Percentiles rank a stretch among this genome's conserved stretches.
Conservation (phyloP, 257 asterid species). For the Lantana camara region DNA sequence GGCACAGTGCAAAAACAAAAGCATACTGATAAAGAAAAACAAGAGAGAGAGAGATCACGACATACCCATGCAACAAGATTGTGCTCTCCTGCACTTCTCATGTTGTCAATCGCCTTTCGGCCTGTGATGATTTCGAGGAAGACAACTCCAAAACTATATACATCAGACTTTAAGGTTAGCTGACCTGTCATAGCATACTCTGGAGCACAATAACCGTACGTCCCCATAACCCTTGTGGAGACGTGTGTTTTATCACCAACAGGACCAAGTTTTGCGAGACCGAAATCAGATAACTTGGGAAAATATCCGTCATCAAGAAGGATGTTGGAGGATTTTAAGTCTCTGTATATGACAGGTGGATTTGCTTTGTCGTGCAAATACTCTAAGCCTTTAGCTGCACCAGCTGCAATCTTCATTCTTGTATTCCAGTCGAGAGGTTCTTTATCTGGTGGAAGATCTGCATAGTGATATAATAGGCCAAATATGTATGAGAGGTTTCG, state of each 20-base stretch:
- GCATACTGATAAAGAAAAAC: background rate
- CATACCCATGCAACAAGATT: conserved; percentile 93
- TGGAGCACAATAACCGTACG: conserved; percentile 95
- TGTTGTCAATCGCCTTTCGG: conserved; percentile 81
- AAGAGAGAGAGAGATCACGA: background rate
- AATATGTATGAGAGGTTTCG: too few relatives aligned
- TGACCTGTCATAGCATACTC: conserved; percentile 98
- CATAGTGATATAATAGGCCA: background rate
- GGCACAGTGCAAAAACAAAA: conserved; percentile 11
- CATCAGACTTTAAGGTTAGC: conserved; percentile 83
- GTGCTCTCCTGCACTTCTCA: conserved; percentile 63
- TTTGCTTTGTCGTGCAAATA: conserved; percentile 89
- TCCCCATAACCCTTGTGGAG: conserved; percentile 95
- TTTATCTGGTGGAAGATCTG: conserved; percentile 66
- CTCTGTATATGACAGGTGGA: conserved; percentile 90
- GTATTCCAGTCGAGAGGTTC: conserved; percentile 92
- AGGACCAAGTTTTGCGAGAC: conserved; percentile 92
- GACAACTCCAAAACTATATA: conserved; percentile 89
- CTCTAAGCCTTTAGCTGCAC: conserved; percentile 89
- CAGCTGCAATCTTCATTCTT: conserved; percentile 94
- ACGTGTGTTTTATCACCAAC: conserved; percentile 94
- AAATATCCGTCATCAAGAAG: conserved; percentile 78
- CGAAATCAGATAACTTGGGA: conserved; percentile 89
- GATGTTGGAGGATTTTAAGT: conserved; percentile 83
- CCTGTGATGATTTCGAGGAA: conserved; percentile 90